phyloP scores from a whole-genome alignment of 352 stramenopile genomes.

The Phytopythium chamaehyphon region DNA sequence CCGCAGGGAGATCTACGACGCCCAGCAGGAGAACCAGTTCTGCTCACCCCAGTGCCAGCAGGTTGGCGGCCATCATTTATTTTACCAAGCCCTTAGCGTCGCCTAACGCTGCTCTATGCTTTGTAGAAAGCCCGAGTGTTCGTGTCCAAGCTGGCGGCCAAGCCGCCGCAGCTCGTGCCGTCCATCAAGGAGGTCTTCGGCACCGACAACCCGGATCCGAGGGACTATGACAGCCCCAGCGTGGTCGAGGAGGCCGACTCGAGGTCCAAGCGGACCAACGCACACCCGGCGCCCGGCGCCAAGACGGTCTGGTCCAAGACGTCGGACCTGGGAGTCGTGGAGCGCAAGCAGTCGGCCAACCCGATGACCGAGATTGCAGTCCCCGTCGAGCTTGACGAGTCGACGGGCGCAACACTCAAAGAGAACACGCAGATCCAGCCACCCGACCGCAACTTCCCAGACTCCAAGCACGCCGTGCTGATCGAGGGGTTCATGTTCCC shows the following conservation, averaged over 20 bases:
- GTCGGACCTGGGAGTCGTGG: conserved; percentile 58
- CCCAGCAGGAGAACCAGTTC: conserved; percentile 77
- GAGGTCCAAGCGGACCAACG: conserved; percentile 1
- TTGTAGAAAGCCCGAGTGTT: conserved; percentile 67
- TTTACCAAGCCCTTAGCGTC: background rate
- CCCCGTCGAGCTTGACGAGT: conserved; percentile 9
- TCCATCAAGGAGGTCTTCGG: conserved; percentile 78
- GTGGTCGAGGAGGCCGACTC: conserved; percentile 6
- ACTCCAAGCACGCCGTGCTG: conserved; percentile 48
- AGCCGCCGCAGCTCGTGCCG: conserved; percentile 80
- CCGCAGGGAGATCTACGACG: conserved; percentile 77
- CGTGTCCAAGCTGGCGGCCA: conserved; percentile 56
- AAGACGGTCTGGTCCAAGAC: conserved; percentile 78
- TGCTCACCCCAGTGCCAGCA: conserved; percentile 67
- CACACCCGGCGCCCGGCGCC: conserved; percentile 27
- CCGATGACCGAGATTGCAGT: conserved; percentile 22
- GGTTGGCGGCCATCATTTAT: conserved; percentile 20
- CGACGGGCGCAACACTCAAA: conserved; percentile 22
- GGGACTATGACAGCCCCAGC: conserved; percentile 45
- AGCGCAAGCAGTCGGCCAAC: conserved; percentile 33
- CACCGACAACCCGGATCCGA: conserved; percentile 68
- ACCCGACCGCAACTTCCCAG: conserved; percentile 49
- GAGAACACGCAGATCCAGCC: conserved; percentile 34
- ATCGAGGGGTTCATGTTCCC: conserved; percentile 87
- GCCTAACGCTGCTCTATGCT: conserved; percentile 4